Percentiles rank a stretch among this genome's conserved stretches.
Conservation (phyloP, 495 filamentous ascomycete genomes). For the Chaetomium fimeti region DNA sequence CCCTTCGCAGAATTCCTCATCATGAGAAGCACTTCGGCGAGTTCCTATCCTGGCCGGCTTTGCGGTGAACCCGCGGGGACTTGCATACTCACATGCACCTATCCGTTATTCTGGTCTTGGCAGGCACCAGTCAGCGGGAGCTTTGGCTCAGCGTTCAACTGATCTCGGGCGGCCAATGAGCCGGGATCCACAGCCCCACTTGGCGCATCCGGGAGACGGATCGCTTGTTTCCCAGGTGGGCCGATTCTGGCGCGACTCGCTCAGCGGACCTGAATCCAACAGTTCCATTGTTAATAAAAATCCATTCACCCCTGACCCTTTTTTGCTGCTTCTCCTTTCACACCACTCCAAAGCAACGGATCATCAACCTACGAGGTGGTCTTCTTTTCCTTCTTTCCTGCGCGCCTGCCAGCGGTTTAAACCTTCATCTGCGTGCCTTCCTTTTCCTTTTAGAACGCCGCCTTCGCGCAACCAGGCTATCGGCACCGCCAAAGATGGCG, state of each 20-base stretch:
- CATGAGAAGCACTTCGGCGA: background rate
- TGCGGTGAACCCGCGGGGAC: background rate
- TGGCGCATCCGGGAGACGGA: constrained; percentile 36
- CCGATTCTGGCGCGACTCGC: constrained; percentile 34
- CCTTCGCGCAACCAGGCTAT: background rate
- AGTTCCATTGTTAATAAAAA: constrained; percentile 28
- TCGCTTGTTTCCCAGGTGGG: constrained; percentile 28
- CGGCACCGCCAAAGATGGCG: constrained; percentile 39
- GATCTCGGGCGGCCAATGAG: constrained; percentile 20
- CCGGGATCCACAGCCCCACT: constrained; percentile 13
- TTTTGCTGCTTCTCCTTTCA: constrained; percentile 14
- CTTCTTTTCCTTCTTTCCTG: constrained; percentile 19
- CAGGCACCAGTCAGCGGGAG: constrained; percentile 26
- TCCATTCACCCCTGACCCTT: constrained; percentile 28
- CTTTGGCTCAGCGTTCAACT: constrained; percentile 17
- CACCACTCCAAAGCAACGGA: constrained; percentile 21
- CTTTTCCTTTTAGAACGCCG: background rate
- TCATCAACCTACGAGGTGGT: constrained; percentile 16
- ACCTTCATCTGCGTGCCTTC: constrained; percentile 1
- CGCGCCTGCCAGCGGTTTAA: constrained; percentile 2
- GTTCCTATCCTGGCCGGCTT: background rate
- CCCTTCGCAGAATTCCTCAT: no score
- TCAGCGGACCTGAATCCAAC: constrained; percentile 15
- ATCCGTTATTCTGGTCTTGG: constrained; percentile 26
- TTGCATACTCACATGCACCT: constrained; percentile 19